Percentiles rank a stretch among this genome's conserved stretches.
Conservation (phyloP, 768 basidiomycete genomes). For the Wakefieldia striispora region DNA sequence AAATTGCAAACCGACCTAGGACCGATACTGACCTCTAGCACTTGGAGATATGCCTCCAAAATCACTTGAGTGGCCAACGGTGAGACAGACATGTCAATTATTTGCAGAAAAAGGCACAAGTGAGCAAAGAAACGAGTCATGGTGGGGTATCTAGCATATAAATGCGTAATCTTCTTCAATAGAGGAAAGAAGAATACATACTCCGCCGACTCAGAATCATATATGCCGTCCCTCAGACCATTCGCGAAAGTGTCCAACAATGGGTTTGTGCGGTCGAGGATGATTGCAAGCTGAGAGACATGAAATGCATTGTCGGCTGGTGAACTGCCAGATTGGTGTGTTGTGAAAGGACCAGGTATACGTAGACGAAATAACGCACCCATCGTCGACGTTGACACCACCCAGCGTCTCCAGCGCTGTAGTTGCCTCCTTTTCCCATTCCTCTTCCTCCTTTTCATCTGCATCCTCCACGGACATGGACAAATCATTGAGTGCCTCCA, state of each 20-base stretch:
- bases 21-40: conserved; percentile 64
- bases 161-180: neutral
- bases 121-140: conserved; percentile 93
- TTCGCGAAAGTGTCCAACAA: conserved; percentile 69
- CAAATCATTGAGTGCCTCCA: conserved; percentile 43
- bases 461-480: conserved; percentile 21
- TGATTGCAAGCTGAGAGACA: conserved; percentile 76
- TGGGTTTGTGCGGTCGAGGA: conserved; percentile 63
- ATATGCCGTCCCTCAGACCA: conserved; percentile 51
- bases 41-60: conserved; percentile 83
- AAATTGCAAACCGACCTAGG: neutral
- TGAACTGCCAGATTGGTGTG: conserved; percentile 36
- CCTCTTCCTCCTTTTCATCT: conserved; percentile 45
- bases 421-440: conserved; percentile 67
- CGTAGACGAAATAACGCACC: conserved; percentile 40
- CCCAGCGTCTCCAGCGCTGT: conserved; percentile 56
- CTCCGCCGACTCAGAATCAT: conserved; percentile 52
- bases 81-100: conserved; percentile 75
- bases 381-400: conserved; percentile 58
- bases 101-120: conserved; percentile 81
- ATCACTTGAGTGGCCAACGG: conserved; percentile 76
- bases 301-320: conserved; percentile 76
- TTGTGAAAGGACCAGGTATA: neutral
- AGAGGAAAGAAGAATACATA: conserved; percentile 34
- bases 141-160: conserved; percentile 51